Evolutionary conservation across 768 basidiomycete genomes (phyloP), one percentile per base, ranked within the genome.

Genomic region (Agaricus subrufescens): DNA sequence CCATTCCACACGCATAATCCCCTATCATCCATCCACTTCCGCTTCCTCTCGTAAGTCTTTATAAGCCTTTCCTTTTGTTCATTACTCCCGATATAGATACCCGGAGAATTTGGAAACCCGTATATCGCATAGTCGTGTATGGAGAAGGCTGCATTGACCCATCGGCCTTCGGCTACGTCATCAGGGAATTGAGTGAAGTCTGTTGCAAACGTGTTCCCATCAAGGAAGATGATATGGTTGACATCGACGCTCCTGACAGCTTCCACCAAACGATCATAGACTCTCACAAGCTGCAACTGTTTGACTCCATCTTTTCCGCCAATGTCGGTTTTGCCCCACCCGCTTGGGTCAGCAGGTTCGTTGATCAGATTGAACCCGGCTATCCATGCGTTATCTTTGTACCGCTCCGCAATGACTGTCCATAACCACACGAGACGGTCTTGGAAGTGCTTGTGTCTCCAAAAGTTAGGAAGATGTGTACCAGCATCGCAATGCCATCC

Each of bases 321-420:
- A 29, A 54, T 46, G 9, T 54, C 53, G 25, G 37, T 47, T n/a
- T 26, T 54, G 6, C 46, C 46, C 37, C 25, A 54, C 9, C 46
- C 53, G 45, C 69, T 67, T 8, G 84, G 76, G 65, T 92, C 91
- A 0, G 89, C 81, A 19, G 88, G 78, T 69, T 94, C 91, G 73
- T 93, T 94, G 46, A 94, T 75, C 9, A 85, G 84, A 69, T 93
- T 93, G 69, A 89, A 93, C 15, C 91, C 89, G 1, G 87, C 90
- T 53, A 93, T 80, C 91, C 90, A 91, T 55, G 79, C 73, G 64
- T 93, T 88, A 44, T 75, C 78, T 57, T 76, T 84, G 73, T 92
- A 92, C 63, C 86, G 86, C 59, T 71, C 72, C 0, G 92, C 88
- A 15, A 92, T 74, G 60, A 86, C 70, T 46, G 78, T 78, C 91